Base-by-base conservation (phyloP, 805 yeast species). In the Spathaspora passalidarum region DNA sequence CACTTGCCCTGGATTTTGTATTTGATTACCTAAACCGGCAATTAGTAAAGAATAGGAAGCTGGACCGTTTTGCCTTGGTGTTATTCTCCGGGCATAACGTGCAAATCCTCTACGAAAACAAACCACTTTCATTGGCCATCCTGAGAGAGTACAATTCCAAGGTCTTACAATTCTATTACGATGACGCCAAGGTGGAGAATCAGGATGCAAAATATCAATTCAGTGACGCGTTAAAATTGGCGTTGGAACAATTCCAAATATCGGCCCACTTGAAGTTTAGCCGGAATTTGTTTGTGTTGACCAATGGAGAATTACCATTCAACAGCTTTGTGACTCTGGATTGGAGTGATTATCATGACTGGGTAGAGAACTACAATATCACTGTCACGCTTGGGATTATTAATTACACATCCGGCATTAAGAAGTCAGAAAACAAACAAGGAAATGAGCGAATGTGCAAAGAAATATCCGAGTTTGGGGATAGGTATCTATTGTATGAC, bases 1-100 rank as follows among this genome's bases (percentile, higher is more conserved):
- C 62, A 4, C 51, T 57, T n/a, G 69, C 73, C 5, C 50, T 75
- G 47, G 57, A 61, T 18, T 79, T 76, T 48, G 65, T 79, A 14
- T 63, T 66, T 36, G 72, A 72, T 40, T 52, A 66, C n/a, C 60
- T 76, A 7, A 55, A 66, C 1, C 48, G 48, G 17, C 53, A 59
- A 44, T 48, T 61, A 8, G 10, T 63, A 5, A 53, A 52, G 32
- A 72, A 59, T 7, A 45, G 74, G 21, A 69, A 69, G 50, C 71
- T 76, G 1, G 79, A 75, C 49, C 56, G 60, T 23, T 61, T 72
- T 2, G 60, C 70, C 0, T 52, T 72, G n/a, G 53, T 68, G 11
- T 11, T 47, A 16, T 43, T 40, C 3, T 49, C 63, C 1, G 65
- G 43, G 19, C 22, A 29, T 17, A 3, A 42, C 3, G 34, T 46